phyloP scores from a whole-genome alignment of 2,329 filamentous ascomycete species.

The Colletotrichum graminicola region DNA sequence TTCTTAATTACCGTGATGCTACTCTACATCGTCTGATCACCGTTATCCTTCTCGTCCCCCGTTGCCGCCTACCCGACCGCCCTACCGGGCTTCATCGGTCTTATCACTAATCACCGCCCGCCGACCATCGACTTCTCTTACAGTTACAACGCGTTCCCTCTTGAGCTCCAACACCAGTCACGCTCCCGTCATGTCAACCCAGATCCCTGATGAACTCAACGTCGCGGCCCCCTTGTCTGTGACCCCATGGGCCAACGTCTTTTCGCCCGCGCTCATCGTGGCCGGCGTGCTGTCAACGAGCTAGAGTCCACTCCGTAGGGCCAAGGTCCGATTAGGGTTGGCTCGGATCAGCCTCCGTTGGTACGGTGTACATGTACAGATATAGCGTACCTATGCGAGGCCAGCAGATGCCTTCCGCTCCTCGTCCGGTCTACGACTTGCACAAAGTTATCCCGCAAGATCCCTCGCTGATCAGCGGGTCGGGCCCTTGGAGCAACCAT shows the following conservation, averaged over 20 bases:
- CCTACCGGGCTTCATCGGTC: neutral
- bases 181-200: neutral
- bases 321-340: conserved; percentile 17
- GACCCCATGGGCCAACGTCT: neutral
- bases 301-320: neutral
- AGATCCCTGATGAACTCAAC: conserved; percentile 2
- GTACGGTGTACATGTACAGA: neutral
- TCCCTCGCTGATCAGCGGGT: conserved; percentile 20
- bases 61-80: neutral
- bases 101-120: neutral
- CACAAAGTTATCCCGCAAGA: conserved; percentile 34
- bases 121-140: neutral
- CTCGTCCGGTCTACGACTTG: conserved; percentile 27
- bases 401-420: conserved; percentile 32
- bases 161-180: neutral
- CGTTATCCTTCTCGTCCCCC: conserved; percentile 5
- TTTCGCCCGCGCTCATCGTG: conserved; percentile 11
- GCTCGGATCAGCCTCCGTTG: conserved; percentile 37
- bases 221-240: neutral
- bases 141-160: neutral
- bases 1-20: too few relatives aligned
- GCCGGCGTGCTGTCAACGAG: conserved; percentile 7
- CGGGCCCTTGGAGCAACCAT: neutral
- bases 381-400: conserved; percentile 15
- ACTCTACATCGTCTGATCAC: neutral